phyloP scores from a whole-genome alignment of 306 rosid species.

The Citrullus mucosospermus region DNA sequence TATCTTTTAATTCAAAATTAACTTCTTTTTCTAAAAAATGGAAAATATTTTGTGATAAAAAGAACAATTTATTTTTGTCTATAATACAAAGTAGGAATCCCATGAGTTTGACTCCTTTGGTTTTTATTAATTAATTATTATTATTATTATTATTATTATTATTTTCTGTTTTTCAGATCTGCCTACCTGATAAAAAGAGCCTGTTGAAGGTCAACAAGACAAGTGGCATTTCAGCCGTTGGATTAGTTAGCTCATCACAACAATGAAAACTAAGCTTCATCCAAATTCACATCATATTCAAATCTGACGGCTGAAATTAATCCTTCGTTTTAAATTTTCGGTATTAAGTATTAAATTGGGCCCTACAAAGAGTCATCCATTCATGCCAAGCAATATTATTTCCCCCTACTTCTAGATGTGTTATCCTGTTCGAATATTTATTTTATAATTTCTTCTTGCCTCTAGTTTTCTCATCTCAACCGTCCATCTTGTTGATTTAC shows the following conservation, averaged over 20 bases:
- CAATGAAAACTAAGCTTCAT: not conserved
- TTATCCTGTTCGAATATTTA: not conserved
- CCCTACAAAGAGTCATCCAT: not conserved
- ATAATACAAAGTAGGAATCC: not conserved
- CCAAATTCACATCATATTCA: not conserved
- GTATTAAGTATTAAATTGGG: not conserved
- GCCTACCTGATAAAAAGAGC: not conserved
- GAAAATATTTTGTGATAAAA: not conserved
- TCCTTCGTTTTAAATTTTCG: not conserved
- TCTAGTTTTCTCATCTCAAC: not conserved
- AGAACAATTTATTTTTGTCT: not conserved
- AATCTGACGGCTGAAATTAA: not conserved
- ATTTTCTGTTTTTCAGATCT: not conserved
- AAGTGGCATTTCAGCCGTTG: not conserved
- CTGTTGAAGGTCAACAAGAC: not conserved
- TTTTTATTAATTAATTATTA: not conserved
- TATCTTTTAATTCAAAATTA: not conserved
- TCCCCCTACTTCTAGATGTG: not conserved
- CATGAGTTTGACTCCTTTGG: conserved; percentile 10
- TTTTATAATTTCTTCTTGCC: not conserved
- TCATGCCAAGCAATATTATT: not conserved
- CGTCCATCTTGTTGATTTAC: not conserved
- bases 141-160: too few species aligned
- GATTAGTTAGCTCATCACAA: not conserved
- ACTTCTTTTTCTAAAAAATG: not conserved